phyloP scores from a whole-genome alignment of 208 protist species.

The Crithidia acanthocephali region DNA sequence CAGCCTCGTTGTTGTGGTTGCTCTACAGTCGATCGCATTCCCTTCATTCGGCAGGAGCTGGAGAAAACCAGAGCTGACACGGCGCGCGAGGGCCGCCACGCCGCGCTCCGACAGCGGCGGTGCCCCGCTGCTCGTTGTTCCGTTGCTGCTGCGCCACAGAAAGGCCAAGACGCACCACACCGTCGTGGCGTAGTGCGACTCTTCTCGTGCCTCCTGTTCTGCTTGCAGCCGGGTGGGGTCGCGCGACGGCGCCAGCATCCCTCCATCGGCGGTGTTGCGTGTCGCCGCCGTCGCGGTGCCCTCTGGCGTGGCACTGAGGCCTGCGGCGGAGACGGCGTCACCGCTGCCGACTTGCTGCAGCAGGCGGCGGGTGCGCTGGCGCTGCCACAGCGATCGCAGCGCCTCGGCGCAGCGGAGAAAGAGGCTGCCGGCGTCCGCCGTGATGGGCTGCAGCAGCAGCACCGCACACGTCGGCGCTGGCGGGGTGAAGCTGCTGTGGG shows the following conservation, averaged over 20 bases:
- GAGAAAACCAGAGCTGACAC: slow-evolving; percentile 29
- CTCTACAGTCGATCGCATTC: background rate
- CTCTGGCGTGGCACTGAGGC: background rate
- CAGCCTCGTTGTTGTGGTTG: background rate
- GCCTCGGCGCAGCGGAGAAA: slow-evolving; percentile 28
- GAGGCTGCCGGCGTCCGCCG: slow-evolving; percentile 20
- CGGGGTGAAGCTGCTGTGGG: background rate
- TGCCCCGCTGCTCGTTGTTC: background rate
- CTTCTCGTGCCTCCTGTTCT: slow-evolving; percentile 25
- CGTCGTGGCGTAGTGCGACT: slow-evolving; percentile 27
- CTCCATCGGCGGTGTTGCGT: background rate
- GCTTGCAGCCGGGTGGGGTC: background rate
- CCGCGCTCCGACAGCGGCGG: slow-evolving; percentile 15
- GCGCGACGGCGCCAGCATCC: background rate
- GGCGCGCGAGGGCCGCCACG: slow-evolving; percentile 20
- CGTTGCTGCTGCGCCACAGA: slow-evolving; percentile 28
- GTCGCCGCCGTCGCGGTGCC: background rate
- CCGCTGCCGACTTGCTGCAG: slow-evolving; percentile 15
- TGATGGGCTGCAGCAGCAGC: slow-evolving; percentile 24
- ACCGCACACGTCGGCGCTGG: background rate
- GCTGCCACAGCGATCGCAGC: slow-evolving; percentile 30
- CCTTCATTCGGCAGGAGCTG: slow-evolving; percentile 18
- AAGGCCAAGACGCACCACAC: slow-evolving; percentile 28
- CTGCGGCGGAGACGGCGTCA: background rate
- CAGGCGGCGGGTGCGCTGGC: slow-evolving; percentile 13